These are phyloP conservation scores for Cyberlindnera mississippiensis DNA, from an alignment of 805 yeast genomes.

Conservation along the genomic window DNA sequence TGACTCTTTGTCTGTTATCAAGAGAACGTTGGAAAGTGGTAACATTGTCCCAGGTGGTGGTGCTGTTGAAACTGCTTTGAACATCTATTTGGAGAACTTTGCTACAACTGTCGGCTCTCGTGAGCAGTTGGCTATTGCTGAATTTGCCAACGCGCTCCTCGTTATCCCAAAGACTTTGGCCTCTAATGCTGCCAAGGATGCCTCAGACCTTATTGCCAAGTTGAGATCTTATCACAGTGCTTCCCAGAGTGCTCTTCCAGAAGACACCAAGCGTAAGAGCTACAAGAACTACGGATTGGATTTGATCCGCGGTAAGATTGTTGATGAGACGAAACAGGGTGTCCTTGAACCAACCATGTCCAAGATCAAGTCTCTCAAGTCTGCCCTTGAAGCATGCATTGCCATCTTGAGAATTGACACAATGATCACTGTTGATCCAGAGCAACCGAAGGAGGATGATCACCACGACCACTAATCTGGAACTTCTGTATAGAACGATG, in stretches of 20 bases:
- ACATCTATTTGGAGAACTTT: constrained; percentile 91
- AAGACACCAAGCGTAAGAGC: constrained; percentile 79
- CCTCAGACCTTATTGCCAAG: constrained; percentile 91
- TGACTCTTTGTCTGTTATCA: constrained; percentile 91
- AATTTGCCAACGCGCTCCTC: constrained; percentile 86
- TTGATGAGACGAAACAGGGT: constrained; percentile 78
- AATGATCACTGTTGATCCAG: constrained; percentile 96
- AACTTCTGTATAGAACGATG: too few relatives aligned
- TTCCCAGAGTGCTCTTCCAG: constrained; percentile 76
- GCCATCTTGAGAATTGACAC: constrained; percentile 97
- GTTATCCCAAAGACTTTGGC: constrained; percentile 96
- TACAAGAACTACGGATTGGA: constrained; percentile 93
- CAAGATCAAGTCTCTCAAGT: constrained; percentile 87
- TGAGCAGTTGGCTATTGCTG: constrained; percentile 97
- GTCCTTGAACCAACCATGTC: constrained; percentile 94
- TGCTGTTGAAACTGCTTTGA: constrained; percentile 94
- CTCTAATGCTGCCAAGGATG: constrained; percentile 95
- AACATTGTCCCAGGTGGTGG: constrained; percentile 98
- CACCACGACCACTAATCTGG: constrained; percentile 34
- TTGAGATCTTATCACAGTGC: constrained; percentile 96
- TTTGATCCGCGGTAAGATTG: constrained; percentile 84
- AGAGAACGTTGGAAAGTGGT: constrained; percentile 93
- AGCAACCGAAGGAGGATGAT: constrained; percentile 85
- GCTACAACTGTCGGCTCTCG: constrained; percentile 97
- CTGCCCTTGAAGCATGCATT: constrained; percentile 97